phyloP scores from a whole-genome alignment of 495 filamentous ascomycete genomes.

The Xylaria palmicola region DNA sequence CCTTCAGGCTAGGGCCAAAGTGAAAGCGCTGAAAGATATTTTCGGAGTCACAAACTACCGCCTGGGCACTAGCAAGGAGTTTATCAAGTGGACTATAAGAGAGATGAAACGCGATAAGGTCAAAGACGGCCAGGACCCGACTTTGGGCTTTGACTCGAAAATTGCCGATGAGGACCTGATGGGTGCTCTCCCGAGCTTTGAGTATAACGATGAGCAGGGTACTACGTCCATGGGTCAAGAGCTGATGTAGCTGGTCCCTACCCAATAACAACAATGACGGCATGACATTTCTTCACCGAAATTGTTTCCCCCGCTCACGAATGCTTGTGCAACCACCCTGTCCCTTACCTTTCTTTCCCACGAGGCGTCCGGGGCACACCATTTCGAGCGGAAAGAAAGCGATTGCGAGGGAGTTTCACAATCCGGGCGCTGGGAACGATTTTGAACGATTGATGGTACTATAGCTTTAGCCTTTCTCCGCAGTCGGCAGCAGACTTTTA shows the following conservation, averaged over 20 bases:
- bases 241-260: too few relatives aligned
- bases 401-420: not conserved
- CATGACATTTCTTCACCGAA: too few relatives aligned
- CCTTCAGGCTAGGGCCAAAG: conserved; percentile 35
- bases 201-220: too few relatives aligned
- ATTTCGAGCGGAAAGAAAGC: not conserved
- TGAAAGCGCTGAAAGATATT: conserved; percentile 43
- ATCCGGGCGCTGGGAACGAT: not conserved
- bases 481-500: not conserved
- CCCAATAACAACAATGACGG: not conserved
- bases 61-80: conserved; percentile 60
- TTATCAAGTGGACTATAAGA: conserved; percentile 49
- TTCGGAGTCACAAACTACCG: conserved; percentile 52
- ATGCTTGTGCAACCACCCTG: not conserved
- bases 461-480: too few relatives aligned
- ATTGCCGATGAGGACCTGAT: conserved; percentile 70
- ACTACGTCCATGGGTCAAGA: too few relatives aligned
- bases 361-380: not conserved
- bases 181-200: conserved; percentile 45
- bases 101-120: conserved; percentile 43
- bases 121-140: conserved; percentile 29
- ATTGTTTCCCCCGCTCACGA: not conserved
- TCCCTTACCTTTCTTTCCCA: not conserved
- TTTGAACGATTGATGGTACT: too few relatives aligned
- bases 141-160: conserved; percentile 34